Evolutionary conservation across 2,329 filamentous ascomycete species (phyloP).

Genomic region (Fusarium burgessii): DNA sequence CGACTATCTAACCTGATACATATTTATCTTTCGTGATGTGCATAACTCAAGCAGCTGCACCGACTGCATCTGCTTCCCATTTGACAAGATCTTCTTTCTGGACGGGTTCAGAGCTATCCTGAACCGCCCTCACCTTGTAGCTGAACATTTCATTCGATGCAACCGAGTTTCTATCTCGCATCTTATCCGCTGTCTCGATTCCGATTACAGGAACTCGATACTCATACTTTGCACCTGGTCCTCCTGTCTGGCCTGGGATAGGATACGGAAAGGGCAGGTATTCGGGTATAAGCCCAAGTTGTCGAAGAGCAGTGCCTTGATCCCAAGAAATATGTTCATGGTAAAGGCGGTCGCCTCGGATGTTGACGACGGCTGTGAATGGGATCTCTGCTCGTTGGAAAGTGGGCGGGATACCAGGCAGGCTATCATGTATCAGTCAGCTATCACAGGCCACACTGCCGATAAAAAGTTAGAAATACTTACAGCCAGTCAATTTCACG

Average conservation of each 20-base stretch:
- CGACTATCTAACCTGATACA: fast-evolving
- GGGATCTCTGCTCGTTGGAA: constrained; percentile 66
- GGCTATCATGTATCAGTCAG: constrained; percentile 30
- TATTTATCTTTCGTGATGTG: background rate
- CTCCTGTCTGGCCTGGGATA: constrained; percentile 51
- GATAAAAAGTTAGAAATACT: constrained; percentile 44
- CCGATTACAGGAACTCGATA: constrained; percentile 52
- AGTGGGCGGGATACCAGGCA: constrained; percentile 69
- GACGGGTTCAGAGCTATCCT: background rate
- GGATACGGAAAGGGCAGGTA: constrained; percentile 73
- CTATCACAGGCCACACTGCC: fast-evolving
- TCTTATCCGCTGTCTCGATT: constrained; percentile 48
- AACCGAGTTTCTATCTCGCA: constrained; percentile 47
- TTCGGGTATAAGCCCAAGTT: constrained; percentile 67
- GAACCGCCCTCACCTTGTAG: background rate
- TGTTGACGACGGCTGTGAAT: constrained; percentile 71
- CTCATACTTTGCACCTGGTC: constrained; percentile 42
- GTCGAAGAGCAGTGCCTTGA: constrained; percentile 70
- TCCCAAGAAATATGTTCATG: constrained; percentile 79
- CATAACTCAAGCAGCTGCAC: background rate
- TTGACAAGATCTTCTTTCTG: background rate
- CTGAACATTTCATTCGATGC: constrained; percentile 50
- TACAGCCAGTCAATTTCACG: constrained; percentile 75
- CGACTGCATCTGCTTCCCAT: background rate
- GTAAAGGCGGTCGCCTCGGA: constrained; percentile 72